phyloP scores from a whole-genome alignment of 2,329 filamentous ascomycete species.

The Phoma sp. region DNA sequence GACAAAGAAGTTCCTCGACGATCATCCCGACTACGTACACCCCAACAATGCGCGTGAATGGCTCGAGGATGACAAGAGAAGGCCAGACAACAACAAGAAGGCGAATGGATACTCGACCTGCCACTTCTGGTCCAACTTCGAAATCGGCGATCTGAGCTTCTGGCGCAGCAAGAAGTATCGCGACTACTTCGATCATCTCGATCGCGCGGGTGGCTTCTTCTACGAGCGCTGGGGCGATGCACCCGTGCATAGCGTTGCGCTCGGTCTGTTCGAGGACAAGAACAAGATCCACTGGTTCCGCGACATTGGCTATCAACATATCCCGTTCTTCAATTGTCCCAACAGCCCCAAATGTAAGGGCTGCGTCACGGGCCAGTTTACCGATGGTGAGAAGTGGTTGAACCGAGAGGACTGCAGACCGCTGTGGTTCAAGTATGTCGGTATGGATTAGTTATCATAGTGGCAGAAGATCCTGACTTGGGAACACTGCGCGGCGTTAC shows the following conservation, averaged over 20 bases:
- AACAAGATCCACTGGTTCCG: slow-evolving; percentile 98
- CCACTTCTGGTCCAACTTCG: slow-evolving; percentile 99
- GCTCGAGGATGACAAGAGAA: slow-evolving; percentile 77
- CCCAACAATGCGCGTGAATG: slow-evolving; percentile 86
- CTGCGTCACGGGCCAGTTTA: slow-evolving; percentile 85
- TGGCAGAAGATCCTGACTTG: neutral
- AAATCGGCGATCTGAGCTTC: slow-evolving; percentile 91
- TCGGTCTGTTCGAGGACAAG: slow-evolving; percentile 90
- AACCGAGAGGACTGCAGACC: slow-evolving; percentile 92
- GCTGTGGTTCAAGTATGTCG: slow-evolving; percentile 96
- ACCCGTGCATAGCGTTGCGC: slow-evolving; percentile 90
- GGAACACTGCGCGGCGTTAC: neutral
- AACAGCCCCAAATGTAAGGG: slow-evolving; percentile 93
- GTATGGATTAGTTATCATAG: slow-evolving; percentile 66
- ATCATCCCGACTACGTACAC: slow-evolving; percentile 81
- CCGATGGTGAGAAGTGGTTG: slow-evolving; percentile 84
- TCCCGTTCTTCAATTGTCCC: slow-evolving; percentile 98
- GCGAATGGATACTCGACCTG: slow-evolving; percentile 97
- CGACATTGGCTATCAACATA: slow-evolving; percentile 97
- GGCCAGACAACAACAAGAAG: slow-evolving; percentile 78
- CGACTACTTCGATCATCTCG: slow-evolving; percentile 94
- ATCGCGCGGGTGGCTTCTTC: slow-evolving; percentile 94
- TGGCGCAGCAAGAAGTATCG: slow-evolving; percentile 91
- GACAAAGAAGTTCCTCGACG: slow-evolving; percentile 85
- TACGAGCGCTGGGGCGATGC: slow-evolving; percentile 99